Base-by-base conservation (phyloP, 805 yeast species). In the Pichia paraexigua region DNA sequence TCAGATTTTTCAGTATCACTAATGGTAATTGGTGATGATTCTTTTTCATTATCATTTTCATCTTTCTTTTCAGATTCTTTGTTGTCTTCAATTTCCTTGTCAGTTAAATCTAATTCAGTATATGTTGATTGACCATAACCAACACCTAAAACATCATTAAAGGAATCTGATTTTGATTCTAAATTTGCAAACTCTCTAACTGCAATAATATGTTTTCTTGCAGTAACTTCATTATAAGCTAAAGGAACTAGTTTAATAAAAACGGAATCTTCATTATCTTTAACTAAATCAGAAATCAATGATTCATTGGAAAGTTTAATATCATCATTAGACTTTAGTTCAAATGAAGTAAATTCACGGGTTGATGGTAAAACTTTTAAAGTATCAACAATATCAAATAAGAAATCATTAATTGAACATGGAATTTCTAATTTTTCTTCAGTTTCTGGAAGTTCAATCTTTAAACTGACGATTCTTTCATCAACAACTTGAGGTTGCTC, bases 151-250 rank as follows among this genome's bases (percentile, higher is more conserved):
- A 67, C 60, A 41, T 70, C 67, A 48, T 64, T 61, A 39, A 75
- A 65, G 13, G 75, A 67, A 37, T 76, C 77, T 52, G 77, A 74
- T 22, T 73, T 65, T 44, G 70, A 68, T 51, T 75, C 76, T 56
- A 83, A 70, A 4, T 80, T 83, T 42, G 78, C 72, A 46, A 73
- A 69, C 50, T 83, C 89, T 63, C 95, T 79, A 46, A 82, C 76
- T 53, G 78, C 78, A 47, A 70, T 64, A 42, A 88, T 64, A 64
- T 89, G 96, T 27, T 76, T 78, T 54, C 80, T 71, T 28, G 86
- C 82, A 30, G 75, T 70, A 43, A 76, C 72, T 63, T 79, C 82
- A 53, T 75, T 81, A 71, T 87, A 87, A 1, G 83, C 71, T 49
- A 73, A 76, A 51, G 78, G 78, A 40, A 67, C 73, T 55, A 87